Evolutionary conservation across 2,329 filamentous ascomycete genomes (phyloP).

Genomic region (Aspergillus bombycis): DNA sequence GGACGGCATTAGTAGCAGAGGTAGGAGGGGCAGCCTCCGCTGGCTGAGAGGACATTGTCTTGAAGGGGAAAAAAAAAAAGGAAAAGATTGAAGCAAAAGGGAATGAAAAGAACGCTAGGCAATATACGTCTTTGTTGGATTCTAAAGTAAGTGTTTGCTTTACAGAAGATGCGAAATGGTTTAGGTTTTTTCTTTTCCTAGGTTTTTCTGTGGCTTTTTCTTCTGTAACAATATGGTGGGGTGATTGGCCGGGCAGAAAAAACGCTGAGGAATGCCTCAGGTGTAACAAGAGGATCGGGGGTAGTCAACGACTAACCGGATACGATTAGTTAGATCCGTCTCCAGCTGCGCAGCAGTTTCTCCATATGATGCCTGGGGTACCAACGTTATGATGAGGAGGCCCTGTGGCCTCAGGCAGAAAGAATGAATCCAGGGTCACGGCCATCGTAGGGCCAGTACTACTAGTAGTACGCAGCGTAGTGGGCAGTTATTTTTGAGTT

Average conservation of each 20-base stretch:
- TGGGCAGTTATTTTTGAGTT: conserved; percentile 19
- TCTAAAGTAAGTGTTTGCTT: background rate
- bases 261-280: background rate
- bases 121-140: background rate
- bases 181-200: conserved; percentile 17
- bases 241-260: background rate
- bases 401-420: conserved; percentile 19
- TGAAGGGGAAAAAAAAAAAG: background rate
- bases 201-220: background rate
- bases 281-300: background rate
- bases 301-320: background rate
- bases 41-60: conserved; percentile 13
- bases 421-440: background rate
- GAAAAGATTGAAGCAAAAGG: background rate
- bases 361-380: background rate
- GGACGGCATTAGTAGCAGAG: conserved; percentile 75
- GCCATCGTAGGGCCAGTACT: background rate
- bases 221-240: background rate
- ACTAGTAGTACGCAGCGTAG: too few species aligned
- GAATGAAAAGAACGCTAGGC: background rate
- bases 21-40: conserved; percentile 50
- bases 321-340: background rate
- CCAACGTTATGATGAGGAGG: background rate
- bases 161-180: background rate
- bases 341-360: background rate